Base-by-base conservation (phyloP, 371 early-diverging fungal species). In the Rhizomucor pusillus region DNA sequence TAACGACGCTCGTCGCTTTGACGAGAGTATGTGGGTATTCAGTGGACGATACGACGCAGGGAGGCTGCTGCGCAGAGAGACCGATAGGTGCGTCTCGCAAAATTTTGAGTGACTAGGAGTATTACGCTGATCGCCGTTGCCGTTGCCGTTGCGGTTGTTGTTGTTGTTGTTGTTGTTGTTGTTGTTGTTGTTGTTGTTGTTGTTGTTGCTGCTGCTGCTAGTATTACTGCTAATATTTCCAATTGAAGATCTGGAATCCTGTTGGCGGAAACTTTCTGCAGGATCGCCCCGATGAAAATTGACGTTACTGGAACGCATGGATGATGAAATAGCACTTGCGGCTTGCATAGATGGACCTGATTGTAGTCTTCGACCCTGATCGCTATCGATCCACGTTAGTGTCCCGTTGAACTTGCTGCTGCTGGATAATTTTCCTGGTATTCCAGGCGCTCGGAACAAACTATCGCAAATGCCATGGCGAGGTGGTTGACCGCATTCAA, bases 401-500 rank as follows among this genome's bases (percentile, higher is more conserved):
- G 62, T 52, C 37, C 48, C 59, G 13, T 58, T 41, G 41, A 19
- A 14, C 12, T 41, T 41, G 19, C 50, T 44, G 35, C 25, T 43
- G n/a, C 40, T 29, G 33, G 24, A 18, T 40, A 33, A 52, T 39
- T 13, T 33, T 25, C 46, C 11, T 11, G 18, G 24, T 46, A 16
- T 12, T 46, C 24, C 39, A 52, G 29, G 29, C 12, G 3, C 41
- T 14, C 41, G 59, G 52, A 54, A 14, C 56, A 34, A 39, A 43
- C 29, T 29, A 29, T 29, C 29, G 7, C 29, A 29, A 3, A 29
- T 7, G 29, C 29, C 7, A 7, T 29, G 29, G 7, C 29, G 7
- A 29, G 29, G 29, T 29, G 29, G 29, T 29, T 29, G 68, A 54
- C 83, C 83, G 36, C 81, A 79, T 52, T 78, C 71, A 47, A 79